Evolutionary conservation across 345 rosid genomes (phyloP), one percentile per base, ranked within the genome.

Genomic region (Eucalyptus sp.): DNA sequence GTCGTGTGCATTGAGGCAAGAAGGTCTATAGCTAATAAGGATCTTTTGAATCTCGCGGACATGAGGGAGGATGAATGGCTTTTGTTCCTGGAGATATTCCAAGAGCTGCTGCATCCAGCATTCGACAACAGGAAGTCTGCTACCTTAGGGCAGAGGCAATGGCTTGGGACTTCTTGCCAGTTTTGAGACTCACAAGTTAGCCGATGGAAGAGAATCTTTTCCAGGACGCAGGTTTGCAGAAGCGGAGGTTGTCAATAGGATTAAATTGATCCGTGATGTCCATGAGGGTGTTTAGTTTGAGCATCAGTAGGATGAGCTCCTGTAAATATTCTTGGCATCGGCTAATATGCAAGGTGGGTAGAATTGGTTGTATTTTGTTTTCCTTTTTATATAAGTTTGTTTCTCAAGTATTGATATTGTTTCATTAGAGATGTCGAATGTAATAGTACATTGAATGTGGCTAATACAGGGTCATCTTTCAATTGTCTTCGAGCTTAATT

Each of bases 81-180:
- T 17, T 60, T 93, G 89, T 97, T 98, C 92, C 85, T 95, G 88
- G 99, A 96, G 68, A 97, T 92, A 92, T 96, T 97, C 87, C 95
- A 92, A 87, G 98, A 94, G 87, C 91, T 96, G 88, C 95, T 98
- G 81, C 54, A 89, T 50, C 97, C 96, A 20, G 99, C 97, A 85
- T 97, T 97, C 49, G 94, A 89, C 0, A 93, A 92, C 83, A 95
- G 99, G 44, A 96, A 96, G 92, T 94, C 95, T 4, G 92, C 93
- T 50, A 93, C 96, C 29, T 25, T 91, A 87, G 95, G 97, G 81
- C 97, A 94, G 95, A 97, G 92, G 80, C 98, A 91, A 95, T 95
- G 99, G 96, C 98, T 98, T 11, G 99, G 99, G 64, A 97, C 98
- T 66, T 97, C 99, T 9, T 97, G 99, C 95, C 98, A 96, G 96